These are phyloP conservation scores for Starmera dryadoides DNA, from an alignment of 805 yeast genomes.

Conservation along the genomic window DNA sequence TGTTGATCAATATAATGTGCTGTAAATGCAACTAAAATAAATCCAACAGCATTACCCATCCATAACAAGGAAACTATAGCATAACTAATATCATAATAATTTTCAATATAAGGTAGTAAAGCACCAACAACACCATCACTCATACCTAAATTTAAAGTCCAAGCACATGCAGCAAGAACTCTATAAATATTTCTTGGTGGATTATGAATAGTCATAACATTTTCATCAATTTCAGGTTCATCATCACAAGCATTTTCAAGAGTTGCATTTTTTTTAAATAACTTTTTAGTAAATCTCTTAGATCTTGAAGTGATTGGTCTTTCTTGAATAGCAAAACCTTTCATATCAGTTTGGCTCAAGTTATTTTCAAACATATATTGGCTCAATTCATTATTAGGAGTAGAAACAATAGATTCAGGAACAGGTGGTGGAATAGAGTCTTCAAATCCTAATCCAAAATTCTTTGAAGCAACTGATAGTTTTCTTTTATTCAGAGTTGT, in stretches of 20 bases:
- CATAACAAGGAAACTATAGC: slow-evolving; percentile 51
- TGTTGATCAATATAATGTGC: slow-evolving; percentile 34
- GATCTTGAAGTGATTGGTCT: slow-evolving; percentile 3
- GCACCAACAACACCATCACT: slow-evolving; percentile 58
- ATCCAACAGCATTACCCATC: slow-evolving; percentile 53
- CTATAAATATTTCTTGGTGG: slow-evolving; percentile 39
- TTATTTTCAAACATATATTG: slow-evolving; percentile 8
- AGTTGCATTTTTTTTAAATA: too few species aligned
- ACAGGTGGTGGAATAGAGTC: slow-evolving; percentile 26
- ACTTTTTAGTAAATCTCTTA: too few species aligned
- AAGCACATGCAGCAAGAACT: slow-evolving; percentile 30
- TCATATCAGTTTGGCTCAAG: slow-evolving; percentile 4
- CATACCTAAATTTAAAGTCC: slow-evolving; percentile 37
- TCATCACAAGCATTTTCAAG: too few species aligned
- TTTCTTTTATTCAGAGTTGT: too few species aligned
- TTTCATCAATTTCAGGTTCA: slow-evolving; percentile 2
- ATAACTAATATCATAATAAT: slow-evolving; percentile 38
- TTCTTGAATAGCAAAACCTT: neutral
- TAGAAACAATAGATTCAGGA: slow-evolving; percentile 34
- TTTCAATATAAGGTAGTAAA: slow-evolving; percentile 46
- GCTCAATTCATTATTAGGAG: slow-evolving; percentile 30
- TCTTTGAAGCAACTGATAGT: neutral
- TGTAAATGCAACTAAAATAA: slow-evolving; percentile 40
- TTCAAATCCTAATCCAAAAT: slow-evolving; percentile 7
- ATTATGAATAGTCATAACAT: slow-evolving; percentile 30